phyloP scores from a whole-genome alignment of 352 stramenopile genomes.

The Phytopythium delawarense region DNA sequence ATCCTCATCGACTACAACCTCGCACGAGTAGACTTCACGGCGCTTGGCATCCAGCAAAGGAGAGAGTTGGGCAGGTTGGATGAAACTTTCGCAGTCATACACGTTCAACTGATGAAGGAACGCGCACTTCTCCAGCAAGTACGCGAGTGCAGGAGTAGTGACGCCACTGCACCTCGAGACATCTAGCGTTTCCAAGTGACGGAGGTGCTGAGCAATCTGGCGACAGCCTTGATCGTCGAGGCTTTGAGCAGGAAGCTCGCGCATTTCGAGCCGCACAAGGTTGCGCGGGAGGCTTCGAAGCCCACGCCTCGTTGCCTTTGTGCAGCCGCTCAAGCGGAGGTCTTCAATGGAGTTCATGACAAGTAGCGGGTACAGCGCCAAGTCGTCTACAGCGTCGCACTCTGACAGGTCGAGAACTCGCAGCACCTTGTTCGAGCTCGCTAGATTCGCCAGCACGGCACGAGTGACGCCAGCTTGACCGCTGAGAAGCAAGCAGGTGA shows the following conservation, averaged over 20 bases:
- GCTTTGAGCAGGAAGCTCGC: constrained; percentile 15
- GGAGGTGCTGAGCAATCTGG: constrained; percentile 21
- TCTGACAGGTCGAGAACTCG: constrained; percentile 50
- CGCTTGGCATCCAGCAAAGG: constrained; percentile 13
- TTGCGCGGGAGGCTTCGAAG: constrained; percentile 39
- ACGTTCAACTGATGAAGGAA: constrained; percentile 52
- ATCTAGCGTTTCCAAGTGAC: constrained; percentile 38
- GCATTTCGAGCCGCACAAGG: constrained; percentile 34
- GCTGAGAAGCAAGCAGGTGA: constrained; percentile 29
- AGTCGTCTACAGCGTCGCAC: constrained; percentile 46
- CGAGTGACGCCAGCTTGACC: constrained; percentile 39
- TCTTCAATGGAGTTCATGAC: constrained; percentile 55
- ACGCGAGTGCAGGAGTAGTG: constrained; percentile 16
- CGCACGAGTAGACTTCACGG: constrained; percentile 40
- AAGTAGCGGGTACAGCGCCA: constrained; percentile 54
- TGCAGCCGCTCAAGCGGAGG: constrained; percentile 39
- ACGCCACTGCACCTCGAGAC: constrained; percentile 30
- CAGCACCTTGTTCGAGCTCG: constrained; percentile 50
- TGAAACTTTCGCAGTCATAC: constrained; percentile 30
- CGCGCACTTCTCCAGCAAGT: constrained; percentile 30
- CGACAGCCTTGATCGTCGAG: constrained; percentile 32
- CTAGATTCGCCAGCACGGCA: constrained; percentile 39
- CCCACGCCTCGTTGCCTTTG: constrained; percentile 25
- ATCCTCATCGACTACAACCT: constrained; percentile 46
- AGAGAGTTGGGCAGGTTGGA: constrained; percentile 20